Evolutionary conservation across 108 stramenopile genomes (phyloP), one percentile per base, ranked within the genome.

Genomic region (Skeletonema potamos): DNA sequence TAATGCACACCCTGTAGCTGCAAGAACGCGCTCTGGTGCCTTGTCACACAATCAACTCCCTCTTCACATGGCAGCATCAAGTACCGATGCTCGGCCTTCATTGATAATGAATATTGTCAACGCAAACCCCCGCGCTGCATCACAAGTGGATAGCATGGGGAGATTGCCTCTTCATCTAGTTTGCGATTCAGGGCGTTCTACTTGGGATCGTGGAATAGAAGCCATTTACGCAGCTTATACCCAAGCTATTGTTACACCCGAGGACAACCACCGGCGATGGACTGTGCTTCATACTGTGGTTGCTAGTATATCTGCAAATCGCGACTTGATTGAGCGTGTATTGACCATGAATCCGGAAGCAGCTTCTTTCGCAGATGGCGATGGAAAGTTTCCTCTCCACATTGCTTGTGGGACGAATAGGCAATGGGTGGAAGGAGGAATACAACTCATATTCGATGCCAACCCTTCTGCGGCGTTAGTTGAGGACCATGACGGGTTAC

Each of bases 51-150:
- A 82, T 41, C 84, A 74, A 43, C 77, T 93, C 3, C 89, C 92
- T 17, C 68, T 93, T 33, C 92, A 93, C 66, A 62, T 93, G 64
- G 92, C 89, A 6, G 89, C 92, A 13, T 62, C 87, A 2, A 90
- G 82, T 70, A 68, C 79, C 6, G 74, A 83, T 58, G 78, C 88
- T 6, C 56, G 76, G 15, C 81, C 64, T 15, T 77, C 74, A 6
- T 64, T 91, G 56, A 88, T 93, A 18, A 64, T 70, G 61, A 83
- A 72, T 27, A 59, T 93, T 9, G 73, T 90, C 27, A 65, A 82
- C 51, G 65, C 82, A 18, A 84, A 93, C 68, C 90, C 89, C 20
- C 77, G 85, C 8, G 89, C 78, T 3, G 82, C 39, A 41, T 77
- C 77, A 24, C 69, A 71, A 6, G 44, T 64, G 20, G 77, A 77